Evolutionary conservation across 139 green algal genomes (phyloP).

Genomic region (Micromonas pusilla): DNA sequence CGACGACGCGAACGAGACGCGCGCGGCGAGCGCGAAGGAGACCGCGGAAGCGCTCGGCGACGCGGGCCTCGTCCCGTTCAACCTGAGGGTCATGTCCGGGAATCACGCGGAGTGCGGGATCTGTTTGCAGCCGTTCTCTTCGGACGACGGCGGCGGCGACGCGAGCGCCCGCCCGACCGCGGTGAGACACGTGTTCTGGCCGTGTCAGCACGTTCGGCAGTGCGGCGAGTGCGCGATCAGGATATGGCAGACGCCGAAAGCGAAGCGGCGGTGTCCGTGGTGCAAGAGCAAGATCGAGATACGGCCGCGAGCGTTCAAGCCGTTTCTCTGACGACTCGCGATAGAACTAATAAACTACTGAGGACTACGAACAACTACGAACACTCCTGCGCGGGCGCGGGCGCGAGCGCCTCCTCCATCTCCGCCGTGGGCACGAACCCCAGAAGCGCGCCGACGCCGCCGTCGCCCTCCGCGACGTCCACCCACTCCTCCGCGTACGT

Average conservation of each 20-base stretch:
- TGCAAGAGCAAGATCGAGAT: conserved; percentile 18
- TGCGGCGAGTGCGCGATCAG: conserved; percentile 10
- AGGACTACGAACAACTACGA: too few relatives aligned
- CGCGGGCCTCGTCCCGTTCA: background rate
- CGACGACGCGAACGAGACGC: background rate
- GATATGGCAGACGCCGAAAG: conserved; percentile 11
- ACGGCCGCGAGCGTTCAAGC: conserved; percentile 1
- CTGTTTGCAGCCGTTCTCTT: conserved; percentile 10
- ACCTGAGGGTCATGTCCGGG: background rate
- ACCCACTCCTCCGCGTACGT: background rate
- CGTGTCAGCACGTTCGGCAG: conserved; percentile 19
- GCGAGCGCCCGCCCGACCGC: too few relatives aligned
- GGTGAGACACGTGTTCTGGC: conserved; percentile 13
- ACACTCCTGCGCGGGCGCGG: too few relatives aligned
- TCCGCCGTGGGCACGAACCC: background rate
- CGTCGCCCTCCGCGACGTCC: background rate
- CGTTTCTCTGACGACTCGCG: background rate
- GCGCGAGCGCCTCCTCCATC: background rate
- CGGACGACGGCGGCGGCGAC: too few relatives aligned
- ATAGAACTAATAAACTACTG: background rate
- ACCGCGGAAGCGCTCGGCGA: background rate
- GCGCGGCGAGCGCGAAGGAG: too few relatives aligned
- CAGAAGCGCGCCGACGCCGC: background rate
- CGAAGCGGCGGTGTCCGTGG: conserved; percentile 8
- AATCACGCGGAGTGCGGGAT: conserved; percentile 15